Evolutionary conservation across 2,329 filamentous ascomycete genomes (phyloP), one percentile per base, ranked within the genome.

Genomic region (Coniosporium tulheliwenetii): DNA sequence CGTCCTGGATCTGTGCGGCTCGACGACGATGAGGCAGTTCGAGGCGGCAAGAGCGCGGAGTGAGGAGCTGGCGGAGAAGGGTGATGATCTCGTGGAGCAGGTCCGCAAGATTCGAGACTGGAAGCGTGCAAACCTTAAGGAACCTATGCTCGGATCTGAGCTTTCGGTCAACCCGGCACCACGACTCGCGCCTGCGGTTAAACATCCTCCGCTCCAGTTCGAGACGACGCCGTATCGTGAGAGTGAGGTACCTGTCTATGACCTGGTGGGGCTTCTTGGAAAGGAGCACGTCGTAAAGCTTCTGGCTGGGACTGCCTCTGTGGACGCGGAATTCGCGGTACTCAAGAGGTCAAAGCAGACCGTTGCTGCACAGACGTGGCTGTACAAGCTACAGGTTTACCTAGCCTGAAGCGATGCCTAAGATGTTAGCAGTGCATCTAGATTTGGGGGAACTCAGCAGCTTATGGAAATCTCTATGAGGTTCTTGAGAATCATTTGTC

Each of bases 381-480:
- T 79, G 7, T 79, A 75, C 75, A 70, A 67, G 45, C 52, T 79
- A 8, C 70, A 78, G 44, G 73, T 72, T 1, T 79, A 73, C 48
- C 37, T 75, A 30, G 37, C 19, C 10, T 16, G 30, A 15, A 26
- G 15, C 12, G 16, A n/a, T 12, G 36, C 36, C 12, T 26, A n/a
- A 26, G 36, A 13, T 33, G 4, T 12, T 33, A 4, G 19, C 19
- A 26, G 19, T 26, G 19, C 19, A 26, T 26, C 19, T 4, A 26
- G 19, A 26, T 26, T 26, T 26, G 19, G 19, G 7, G 7, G 7
- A 26, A 26, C 19, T 26, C 19, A 7, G 19, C 19, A 26, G 7
- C 19, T 26, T 26, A 26, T 26, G 19, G 19, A 26, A 4, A 26
- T 26, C 3, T 26, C 19, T 26, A 7, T 26, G 19, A 26, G 19